Evolutionary conservation across 306 rosid species (phyloP).

Genomic region (Albizia julibrissin): DNA sequence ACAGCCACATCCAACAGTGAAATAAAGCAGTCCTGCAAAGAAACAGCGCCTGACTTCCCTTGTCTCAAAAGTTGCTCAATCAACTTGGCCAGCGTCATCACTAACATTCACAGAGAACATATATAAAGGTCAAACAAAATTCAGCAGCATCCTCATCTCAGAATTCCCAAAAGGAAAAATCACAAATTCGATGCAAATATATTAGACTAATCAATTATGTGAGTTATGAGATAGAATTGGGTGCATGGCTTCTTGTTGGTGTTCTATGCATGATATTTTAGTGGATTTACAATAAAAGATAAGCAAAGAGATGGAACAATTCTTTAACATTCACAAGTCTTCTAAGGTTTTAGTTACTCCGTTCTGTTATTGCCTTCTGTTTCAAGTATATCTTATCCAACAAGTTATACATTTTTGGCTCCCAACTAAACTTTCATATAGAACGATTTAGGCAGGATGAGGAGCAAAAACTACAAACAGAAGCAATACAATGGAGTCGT

Average conservation of each 20-base stretch:
- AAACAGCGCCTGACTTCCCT: constrained; percentile 53
- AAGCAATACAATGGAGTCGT: constrained; percentile 18
- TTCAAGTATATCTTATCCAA: not conserved
- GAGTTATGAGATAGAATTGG: not conserved
- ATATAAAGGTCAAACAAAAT: not conserved
- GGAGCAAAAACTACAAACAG: not conserved
- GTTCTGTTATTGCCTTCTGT: not conserved
- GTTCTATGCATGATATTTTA: not conserved
- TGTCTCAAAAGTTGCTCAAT: constrained; percentile 62
- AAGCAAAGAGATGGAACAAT: not conserved
- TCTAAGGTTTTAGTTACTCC: not conserved
- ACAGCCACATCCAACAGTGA: constrained; percentile 66
- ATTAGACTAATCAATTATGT: constrained; percentile 15
- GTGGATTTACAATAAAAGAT: not conserved
- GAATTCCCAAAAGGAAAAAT: not conserved
- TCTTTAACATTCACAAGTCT: not conserved
- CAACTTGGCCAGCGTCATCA: constrained; percentile 66
- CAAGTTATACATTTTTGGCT: not conserved
- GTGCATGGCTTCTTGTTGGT: not conserved
- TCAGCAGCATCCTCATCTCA: not conserved
- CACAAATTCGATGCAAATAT: not conserved
- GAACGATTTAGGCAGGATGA: constrained; percentile 17
- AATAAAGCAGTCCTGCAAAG: constrained; percentile 58
- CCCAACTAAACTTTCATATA: not conserved
- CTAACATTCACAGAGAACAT: constrained; percentile 45